phyloP scores from a whole-genome alignment of 2,329 filamentous ascomycete species.

The Colletotrichum simmondsii region DNA sequence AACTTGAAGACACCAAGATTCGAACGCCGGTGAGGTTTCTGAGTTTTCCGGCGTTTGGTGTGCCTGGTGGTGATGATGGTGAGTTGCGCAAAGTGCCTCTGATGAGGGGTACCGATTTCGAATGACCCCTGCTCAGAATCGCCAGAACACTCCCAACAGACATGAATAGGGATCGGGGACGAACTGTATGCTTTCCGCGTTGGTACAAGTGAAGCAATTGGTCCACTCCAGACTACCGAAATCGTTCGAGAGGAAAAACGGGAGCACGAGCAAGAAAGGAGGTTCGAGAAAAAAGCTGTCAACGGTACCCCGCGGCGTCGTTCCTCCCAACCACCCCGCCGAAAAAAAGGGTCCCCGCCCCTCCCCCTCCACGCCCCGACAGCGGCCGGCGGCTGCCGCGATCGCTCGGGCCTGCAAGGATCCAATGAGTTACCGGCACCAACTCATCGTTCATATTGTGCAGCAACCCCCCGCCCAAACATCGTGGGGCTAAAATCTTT shows the following conservation, averaged over 20 bases:
- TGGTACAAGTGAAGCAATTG: too few species aligned
- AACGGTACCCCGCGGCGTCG: background rate
- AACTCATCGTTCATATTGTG: background rate
- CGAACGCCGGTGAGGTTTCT: too few species aligned
- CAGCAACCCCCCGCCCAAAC: background rate
- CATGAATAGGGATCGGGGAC: background rate
- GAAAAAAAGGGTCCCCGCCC: background rate
- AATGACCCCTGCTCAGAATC: background rate
- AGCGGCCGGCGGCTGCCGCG: conserved; percentile 13
- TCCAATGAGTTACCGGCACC: background rate
- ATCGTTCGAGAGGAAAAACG: background rate
- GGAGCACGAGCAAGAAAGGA: background rate
- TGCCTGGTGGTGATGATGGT: background rate
- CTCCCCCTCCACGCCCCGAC: background rate
- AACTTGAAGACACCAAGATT: background rate
- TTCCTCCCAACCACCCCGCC: background rate
- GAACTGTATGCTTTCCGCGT: too few species aligned
- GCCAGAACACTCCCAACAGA: too few species aligned
- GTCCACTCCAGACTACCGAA: background rate
- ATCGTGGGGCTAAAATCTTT: background rate
- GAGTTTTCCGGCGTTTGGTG: background rate
- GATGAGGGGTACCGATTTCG: conserved; percentile 10
- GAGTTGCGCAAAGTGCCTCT: background rate
- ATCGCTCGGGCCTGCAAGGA: conserved; percentile 8
- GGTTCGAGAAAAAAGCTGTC: background rate